These are phyloP conservation scores for Tetrahymena malaccensis DNA, from an alignment of 73 alveolate genomes.

Conservation along the genomic window DNA sequence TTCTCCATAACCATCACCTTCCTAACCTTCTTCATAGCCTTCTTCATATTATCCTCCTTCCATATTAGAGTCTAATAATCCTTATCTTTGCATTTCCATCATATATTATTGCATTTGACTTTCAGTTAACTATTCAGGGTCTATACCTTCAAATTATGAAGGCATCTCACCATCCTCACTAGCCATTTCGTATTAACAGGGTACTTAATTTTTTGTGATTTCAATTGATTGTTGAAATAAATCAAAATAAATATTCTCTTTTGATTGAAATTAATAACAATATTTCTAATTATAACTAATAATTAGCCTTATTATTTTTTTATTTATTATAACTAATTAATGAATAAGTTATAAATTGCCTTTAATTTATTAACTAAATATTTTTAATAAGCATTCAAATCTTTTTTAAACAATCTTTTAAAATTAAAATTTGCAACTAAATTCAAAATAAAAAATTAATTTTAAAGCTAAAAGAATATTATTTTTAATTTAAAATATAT, in stretches of 20 bases:
- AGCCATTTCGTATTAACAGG: background rate
- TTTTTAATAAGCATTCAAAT: background rate
- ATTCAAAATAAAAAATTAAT: too few species aligned
- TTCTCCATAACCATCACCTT: background rate
- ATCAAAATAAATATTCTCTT: background rate
- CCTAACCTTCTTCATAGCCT: constrained; percentile 27
- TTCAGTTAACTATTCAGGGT: constrained; percentile 14
- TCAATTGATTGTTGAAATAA: background rate
- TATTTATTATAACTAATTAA: background rate
- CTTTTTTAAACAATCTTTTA: background rate
- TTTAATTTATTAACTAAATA: background rate
- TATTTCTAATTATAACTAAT: background rate
- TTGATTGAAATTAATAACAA: background rate
- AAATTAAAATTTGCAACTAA: background rate
- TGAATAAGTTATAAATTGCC: background rate
- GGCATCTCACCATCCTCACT: background rate
- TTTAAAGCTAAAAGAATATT: too few species aligned
- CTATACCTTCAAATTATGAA: background rate
- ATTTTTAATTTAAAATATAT: too few species aligned
- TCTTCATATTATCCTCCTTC: constrained; percentile 31
- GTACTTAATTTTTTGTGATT: background rate
- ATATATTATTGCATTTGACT: background rate
- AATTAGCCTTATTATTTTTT: background rate
- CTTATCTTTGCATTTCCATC: background rate
- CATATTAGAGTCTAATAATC: background rate